These are phyloP conservation scores for Tolypocladium paradoxum DNA, from an alignment of 2,329 filamentous ascomycete species.

Conservation along the genomic window DNA sequence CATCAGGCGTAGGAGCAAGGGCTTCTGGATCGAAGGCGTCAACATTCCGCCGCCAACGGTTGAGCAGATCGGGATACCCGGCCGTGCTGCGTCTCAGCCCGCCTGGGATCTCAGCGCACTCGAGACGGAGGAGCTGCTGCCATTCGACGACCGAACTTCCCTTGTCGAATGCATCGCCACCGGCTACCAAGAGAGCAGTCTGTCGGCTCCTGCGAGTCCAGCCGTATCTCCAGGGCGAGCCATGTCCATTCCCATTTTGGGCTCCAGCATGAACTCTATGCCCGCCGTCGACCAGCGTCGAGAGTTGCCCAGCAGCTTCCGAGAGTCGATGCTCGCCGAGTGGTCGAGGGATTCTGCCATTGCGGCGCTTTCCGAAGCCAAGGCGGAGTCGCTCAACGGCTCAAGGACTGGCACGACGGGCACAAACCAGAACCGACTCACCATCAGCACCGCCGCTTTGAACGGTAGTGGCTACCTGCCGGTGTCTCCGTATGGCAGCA, in stretches of 20 bases:
- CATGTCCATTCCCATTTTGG: constrained; percentile 51
- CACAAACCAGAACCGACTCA: constrained; percentile 42
- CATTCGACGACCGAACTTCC: constrained; percentile 62
- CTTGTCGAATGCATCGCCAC: constrained; percentile 66
- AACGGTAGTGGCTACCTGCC: constrained; percentile 27
- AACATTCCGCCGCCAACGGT: constrained; percentile 57
- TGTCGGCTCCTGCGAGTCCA: constrained; percentile 60
- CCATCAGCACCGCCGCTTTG: constrained; percentile 37
- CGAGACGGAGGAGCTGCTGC: constrained; percentile 54
- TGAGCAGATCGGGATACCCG: constrained; percentile 47
- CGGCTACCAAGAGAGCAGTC: constrained; percentile 52
- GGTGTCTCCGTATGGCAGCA: constrained; percentile 37
- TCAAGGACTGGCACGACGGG: constrained; percentile 55
- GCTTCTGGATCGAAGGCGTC: constrained; percentile 70
- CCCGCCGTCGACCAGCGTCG: constrained; percentile 28
- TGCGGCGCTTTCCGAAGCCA: constrained; percentile 55
- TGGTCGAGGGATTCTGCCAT: constrained; percentile 73
- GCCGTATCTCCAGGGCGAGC: constrained; percentile 56
- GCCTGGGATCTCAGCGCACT: constrained; percentile 41
- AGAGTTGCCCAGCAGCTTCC: constrained; percentile 56
- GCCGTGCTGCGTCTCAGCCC: constrained; percentile 30
- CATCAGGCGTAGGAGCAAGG: constrained; percentile 57
- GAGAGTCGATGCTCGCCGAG: constrained; percentile 64
- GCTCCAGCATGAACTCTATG: constrained; percentile 30
- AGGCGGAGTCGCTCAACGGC: constrained; percentile 64